Base-by-base conservation (phyloP, 129 eudicot genomes). In the Tanacetum coccineum region DNA sequence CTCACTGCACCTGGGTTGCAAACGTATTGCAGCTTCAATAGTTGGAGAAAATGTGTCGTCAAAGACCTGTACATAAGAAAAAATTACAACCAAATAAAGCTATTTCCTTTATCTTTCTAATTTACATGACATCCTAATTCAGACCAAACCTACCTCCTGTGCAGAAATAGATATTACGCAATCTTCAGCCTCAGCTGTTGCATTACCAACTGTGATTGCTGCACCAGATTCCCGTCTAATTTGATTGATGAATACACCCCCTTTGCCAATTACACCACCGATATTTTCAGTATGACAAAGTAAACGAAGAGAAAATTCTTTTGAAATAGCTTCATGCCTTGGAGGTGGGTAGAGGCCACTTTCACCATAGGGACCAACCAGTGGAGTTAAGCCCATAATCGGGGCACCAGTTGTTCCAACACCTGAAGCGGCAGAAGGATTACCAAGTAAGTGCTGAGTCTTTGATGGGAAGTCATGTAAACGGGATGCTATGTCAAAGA, bases 1-100 rank as follows among this genome's bases (percentile, higher is more conserved):
- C 70, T 86, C 96, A 78, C 96, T 89, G 71, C 96, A 89, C 80
- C 87, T 86, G 14, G 95, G 85, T 77, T 89, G 96, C 85, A 89
- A 70, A 45, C 95, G 95, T 59, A 85, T 28, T 36, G 96, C 96
- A 59, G 96, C 96, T 77, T 89, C 96, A 1, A 89, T 80, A 42
- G 86, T 81, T 21, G 95, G 86, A 59, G 95, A 89, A 54, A 79
- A 75, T 28, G 81, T 63, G 40, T 86, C 90, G 45, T 86, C 96
- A 67, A 83, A 86, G 25, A 79, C 67, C 96, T 89, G 76, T 8
- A 49, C 17, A 59, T 17, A 64, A 66, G 59, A 66, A 55, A 18
- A 26, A 5, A 71, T 40, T 25, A 2, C 30, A 13, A 47, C 15
- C 40, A 65, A 13, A 47, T n/a, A 39, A 36, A 8, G 9, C 60